These are phyloP conservation scores for Kuraishia piskuri DNA, from an alignment of 805 yeast species.

Conservation along the genomic window DNA sequence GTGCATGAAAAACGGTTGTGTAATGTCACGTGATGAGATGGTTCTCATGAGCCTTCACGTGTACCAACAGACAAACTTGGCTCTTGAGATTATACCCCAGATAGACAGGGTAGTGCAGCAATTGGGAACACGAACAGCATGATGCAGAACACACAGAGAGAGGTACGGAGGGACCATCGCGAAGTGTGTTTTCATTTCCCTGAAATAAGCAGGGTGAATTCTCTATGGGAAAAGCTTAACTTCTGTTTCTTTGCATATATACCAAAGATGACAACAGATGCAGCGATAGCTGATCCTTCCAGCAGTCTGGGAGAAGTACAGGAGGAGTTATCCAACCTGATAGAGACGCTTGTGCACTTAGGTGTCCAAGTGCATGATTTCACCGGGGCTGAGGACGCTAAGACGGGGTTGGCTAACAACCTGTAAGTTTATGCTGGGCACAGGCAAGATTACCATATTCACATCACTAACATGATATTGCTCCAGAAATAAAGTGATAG, in stretches of 20 bases:
- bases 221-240: background rate
- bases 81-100: background rate
- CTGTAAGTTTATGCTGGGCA: slow-evolving; percentile 32
- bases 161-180: no score
- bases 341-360: slow-evolving; percentile 79
- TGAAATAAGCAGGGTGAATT: background rate
- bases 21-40: slow-evolving; percentile 6
- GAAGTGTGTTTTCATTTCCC: no score
- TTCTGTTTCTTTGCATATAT: background rate
- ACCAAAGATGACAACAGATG: slow-evolving; percentile 22
- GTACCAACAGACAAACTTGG: background rate
- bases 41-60: background rate
- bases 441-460: slow-evolving; percentile 27
- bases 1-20: slow-evolving; percentile 1
- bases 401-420: slow-evolving; percentile 42
- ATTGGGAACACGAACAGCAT: no score
- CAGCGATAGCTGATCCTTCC: slow-evolving; percentile 11
- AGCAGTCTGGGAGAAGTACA: slow-evolving; percentile 20
- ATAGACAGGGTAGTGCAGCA: background rate
- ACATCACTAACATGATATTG: background rate
- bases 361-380: slow-evolving; percentile 92
- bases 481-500: slow-evolving; percentile 26
- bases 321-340: slow-evolving; percentile 38
- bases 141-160: no score
- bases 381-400: slow-evolving; percentile 80